These are phyloP conservation scores for Boletus huronensis DNA, from an alignment of 768 basidiomycete genomes.

Conservation along the genomic window DNA sequence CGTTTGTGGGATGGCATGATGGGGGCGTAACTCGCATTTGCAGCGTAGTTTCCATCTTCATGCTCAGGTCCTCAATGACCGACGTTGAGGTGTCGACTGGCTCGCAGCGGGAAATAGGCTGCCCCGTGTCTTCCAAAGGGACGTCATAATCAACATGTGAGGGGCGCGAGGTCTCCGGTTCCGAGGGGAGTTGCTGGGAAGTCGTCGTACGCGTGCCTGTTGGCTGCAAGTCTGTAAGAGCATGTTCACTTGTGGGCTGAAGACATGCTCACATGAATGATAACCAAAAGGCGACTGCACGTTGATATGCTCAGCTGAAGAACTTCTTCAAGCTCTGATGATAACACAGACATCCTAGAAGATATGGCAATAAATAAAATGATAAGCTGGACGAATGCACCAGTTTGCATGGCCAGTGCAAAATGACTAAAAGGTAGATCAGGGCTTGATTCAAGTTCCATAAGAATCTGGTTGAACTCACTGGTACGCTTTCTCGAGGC, in stretches of 20 bases:
- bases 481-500: constrained; percentile 53
- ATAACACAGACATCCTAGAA: constrained; percentile 51
- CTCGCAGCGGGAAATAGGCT: constrained; percentile 6
- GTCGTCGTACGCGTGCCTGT: neutral
- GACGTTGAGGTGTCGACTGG: neutral
- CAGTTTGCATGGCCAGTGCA: constrained; percentile 61
- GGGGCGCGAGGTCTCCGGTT: neutral
- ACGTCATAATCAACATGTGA: constrained; percentile 1
- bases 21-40: neutral
- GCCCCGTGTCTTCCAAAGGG: constrained; percentile 15
- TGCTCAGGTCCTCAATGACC: neutral
- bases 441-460: neutral
- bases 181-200: neutral
- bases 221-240: constrained; percentile 18
- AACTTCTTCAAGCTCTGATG: constrained; percentile 42
- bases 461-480: constrained; percentile 27
- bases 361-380: constrained; percentile 58
- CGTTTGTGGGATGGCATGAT: neutral
- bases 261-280: constrained; percentile 33
- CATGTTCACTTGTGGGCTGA: neutral
- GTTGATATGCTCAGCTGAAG: constrained; percentile 30
- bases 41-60: neutral
- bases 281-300: constrained; percentile 26
- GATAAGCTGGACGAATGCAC: constrained; percentile 69
- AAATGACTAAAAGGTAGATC: constrained; percentile 46